Base-by-base conservation (phyloP, 352 stramenopile genomes). In the Pythium sukuiense region DNA sequence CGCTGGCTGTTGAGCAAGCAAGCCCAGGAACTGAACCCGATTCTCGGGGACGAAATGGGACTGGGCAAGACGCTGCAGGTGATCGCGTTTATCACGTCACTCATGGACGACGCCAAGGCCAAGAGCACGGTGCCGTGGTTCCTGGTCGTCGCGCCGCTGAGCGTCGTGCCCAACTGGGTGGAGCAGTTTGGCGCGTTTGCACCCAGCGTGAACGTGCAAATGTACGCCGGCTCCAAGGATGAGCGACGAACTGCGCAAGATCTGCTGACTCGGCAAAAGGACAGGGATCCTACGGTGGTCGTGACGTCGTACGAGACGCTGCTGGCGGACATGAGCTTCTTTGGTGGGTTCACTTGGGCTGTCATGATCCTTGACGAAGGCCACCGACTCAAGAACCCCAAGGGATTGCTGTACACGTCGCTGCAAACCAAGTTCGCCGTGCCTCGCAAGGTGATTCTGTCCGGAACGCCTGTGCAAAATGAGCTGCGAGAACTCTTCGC, bases 381-480 rank as follows among this genome's bases (percentile, higher is more conserved):
- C 26, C 90, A 97, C 66, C 73, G 83, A 18, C 87, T 97, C n/a
- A 96, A 96, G 76, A 97, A 96, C 65, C 70, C 72, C 1, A 80
- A 84, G 39, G 74, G 85, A 1, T 74, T 82, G 57, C 67, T 90
- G 37, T 77, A 88, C 61, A 62, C 74, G n/a, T 59, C 76, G 35
- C 66, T 94, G 30, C 64, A 75, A 32, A 80, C 74, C 6, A 77
- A 55, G 48, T 63, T 84, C 2, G 72, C 55, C 12, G 65, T 75
- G 7, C 67, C 62, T 20, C 74, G 72, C 67, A 93, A 77, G 76
- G 73, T 72, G 69, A 80, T 93, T 70, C 64, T 88, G 16, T 96
- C 73, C n/a, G 90, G 90, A 9, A 97, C 89, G 14, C 89, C 90
- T 4, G 87, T 97, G 56, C 88, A 97, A 55, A 97, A 97, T 56